Percentiles rank a stretch among this genome's conserved stretches.
Conservation (phyloP, 2,329 filamentous ascomycete genomes). For the Talaromyces sp. region DNA sequence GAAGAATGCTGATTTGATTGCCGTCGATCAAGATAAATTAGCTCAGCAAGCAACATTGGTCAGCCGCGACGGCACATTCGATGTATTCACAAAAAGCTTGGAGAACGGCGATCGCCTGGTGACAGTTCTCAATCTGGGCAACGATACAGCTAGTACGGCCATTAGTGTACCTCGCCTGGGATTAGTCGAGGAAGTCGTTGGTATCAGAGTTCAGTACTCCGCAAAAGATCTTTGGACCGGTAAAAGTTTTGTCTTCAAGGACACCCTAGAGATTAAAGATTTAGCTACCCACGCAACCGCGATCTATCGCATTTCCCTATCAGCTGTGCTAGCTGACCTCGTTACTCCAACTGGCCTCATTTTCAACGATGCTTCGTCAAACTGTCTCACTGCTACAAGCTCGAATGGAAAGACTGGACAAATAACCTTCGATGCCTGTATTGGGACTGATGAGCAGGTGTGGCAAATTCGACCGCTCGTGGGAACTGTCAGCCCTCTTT, state of each 20-base stretch:
- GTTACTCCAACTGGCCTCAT: slow-evolving; percentile 47
- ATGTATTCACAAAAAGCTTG: slow-evolving; percentile 47
- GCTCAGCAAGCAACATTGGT: slow-evolving; percentile 48
- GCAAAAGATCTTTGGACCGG: slow-evolving; percentile 48
- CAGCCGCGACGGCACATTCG: slow-evolving; percentile 42
- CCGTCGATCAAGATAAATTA: slow-evolving; percentile 43
- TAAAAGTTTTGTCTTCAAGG: slow-evolving; percentile 22
- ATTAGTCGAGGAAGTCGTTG: slow-evolving; percentile 26
- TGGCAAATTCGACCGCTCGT: slow-evolving; percentile 36
- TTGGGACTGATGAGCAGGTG: slow-evolving; percentile 41
- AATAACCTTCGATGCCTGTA: slow-evolving; percentile 37
- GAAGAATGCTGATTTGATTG: slow-evolving; percentile 42
- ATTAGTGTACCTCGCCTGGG: slow-evolving; percentile 39
- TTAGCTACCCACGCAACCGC: slow-evolving; percentile 40
- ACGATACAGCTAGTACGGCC: slow-evolving; percentile 26
- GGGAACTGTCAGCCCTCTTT: slow-evolving; percentile 40
- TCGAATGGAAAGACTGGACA: slow-evolving; percentile 19
- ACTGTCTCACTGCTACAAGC: slow-evolving; percentile 39
- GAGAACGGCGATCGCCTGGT: slow-evolving; percentile 48
- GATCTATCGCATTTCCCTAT: slow-evolving; percentile 43
- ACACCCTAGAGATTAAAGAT: slow-evolving; percentile 25
- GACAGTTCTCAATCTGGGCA: slow-evolving; percentile 47
- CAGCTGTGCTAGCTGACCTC: slow-evolving; percentile 22
- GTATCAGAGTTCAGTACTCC: slow-evolving; percentile 23
- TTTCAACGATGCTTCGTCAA: slow-evolving; percentile 48